Base-by-base conservation (phyloP, 345 rosid genomes). In the Aurinia saxatilis region DNA sequence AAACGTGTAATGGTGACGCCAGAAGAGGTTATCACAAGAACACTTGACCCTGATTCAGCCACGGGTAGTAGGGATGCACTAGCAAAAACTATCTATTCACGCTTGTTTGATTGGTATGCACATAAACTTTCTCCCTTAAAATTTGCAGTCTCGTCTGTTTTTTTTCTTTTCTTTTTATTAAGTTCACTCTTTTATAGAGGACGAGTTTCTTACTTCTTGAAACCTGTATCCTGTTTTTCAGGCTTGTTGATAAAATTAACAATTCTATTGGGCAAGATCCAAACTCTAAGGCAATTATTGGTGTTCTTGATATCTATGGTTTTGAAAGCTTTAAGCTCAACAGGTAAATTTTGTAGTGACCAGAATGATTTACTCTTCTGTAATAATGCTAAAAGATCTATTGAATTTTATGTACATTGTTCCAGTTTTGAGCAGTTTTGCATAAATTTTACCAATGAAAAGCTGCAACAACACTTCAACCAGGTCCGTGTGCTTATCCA, bases 1-100 rank as follows among this genome's bases (percentile, higher is more conserved):
- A 80, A 90, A 80, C 99, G 99, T 80, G 99, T 90, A 23, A 93
- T 93, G 97, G 97, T 93, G 77, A 93, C 99, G 54, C 99, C 99
- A 53, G 99, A 93, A 75, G 99, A 93, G 85, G 70, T 93, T 74
- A 93, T 93, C 65, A 93, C 96, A 61, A 87, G 95, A 84, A 82
- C 96, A 65, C 95, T 93, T 47, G 99, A 93, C 78, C 92, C 96
- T 63, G 76, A 65, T 58, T 81, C 88, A 75, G 99, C 99, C 57
- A 16, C 81, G 13, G 77, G 78, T 65, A 93, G 97, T 82, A 81
- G 97, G 84, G 99, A 93, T 82, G 99, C 97, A 37, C 77, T 90
- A 25, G 97, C 97, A 30, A 93, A 93, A 84, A 93, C 99, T 13
- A 56, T 87, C 34, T 93, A 93, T 76, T 93, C 99, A 46, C 96